Evolutionary conservation across 129 eudicot species (phyloP), one percentile per base, ranked within the genome.

Genomic region (Lactuca saligna): DNA sequence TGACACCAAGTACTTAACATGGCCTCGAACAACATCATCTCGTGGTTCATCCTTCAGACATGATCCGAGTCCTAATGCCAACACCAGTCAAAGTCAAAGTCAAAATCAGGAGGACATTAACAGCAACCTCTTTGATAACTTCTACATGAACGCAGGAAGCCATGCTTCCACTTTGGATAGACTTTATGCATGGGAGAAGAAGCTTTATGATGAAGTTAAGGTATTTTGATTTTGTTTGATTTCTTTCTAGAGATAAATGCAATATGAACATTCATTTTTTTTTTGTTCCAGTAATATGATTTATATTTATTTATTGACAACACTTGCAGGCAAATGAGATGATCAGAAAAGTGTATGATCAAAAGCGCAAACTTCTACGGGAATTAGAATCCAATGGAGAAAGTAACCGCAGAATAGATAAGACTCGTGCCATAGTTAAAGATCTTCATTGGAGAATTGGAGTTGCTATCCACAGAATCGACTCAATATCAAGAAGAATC

Each of bases 91-190:
- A 31, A 89, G 29, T 25, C 29, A 25, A 25, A 25, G 1, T 25
- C 29, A 89, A 73, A 87, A 76, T 76, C 61, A 54, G 6, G 96
- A 85, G 62, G 95, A 89, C 46, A 59, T 78, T 59, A 63, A 77
- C 15, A 78, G 74, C 63, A 81, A 69, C 80, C 87, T 89, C 70
- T 84, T 86, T 61, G 95, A 86, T 63, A 87, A 79, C 79, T 81
- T 83, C 71, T 89, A 76, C 82, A 93, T 88, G 98, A 78, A 74
- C 55, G 85, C 97, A 20, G 96, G 98, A 72, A 93, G 96, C 66
- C 98, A 93, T 83, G 98, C 98, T 59, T 93, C 98, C 42, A 93
- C 98, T 44, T 74, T 93, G 68, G 98, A 93, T 83, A 81, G 98
- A 70, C 85, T 93, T 17, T 77, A 76, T 66, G 98, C 96, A 16